A percentile compares a stretch with the other conserved stretches of the same genome.
phyloP scores from a whole-genome alignment of 345 rosid species.

The Linum usitatissimum region DNA sequence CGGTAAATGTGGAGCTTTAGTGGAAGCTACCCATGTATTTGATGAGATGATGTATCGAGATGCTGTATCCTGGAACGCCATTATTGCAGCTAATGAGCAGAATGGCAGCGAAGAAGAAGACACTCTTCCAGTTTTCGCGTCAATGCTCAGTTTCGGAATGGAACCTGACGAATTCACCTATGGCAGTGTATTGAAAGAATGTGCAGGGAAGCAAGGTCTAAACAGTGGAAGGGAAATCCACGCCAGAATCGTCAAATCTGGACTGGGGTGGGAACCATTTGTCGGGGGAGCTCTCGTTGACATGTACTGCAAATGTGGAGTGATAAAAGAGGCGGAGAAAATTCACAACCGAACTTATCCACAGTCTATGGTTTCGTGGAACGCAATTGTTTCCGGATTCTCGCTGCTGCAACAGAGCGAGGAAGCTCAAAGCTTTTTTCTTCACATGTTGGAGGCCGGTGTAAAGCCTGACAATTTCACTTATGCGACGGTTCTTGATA shows the following conservation, averaged over 20 bases:
- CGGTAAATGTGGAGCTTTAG: constrained; percentile 70
- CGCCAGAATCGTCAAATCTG: constrained; percentile 54
- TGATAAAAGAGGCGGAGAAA: constrained; percentile 56
- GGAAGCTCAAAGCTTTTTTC: constrained; percentile 60
- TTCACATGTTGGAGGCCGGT: constrained; percentile 54
- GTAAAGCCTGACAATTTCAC: constrained; percentile 71
- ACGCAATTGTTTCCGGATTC: constrained; percentile 76
- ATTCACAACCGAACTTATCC: constrained; percentile 48
- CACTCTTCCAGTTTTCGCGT: constrained; percentile 47
- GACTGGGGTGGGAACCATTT: constrained; percentile 49
- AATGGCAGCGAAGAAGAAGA: constrained; percentile 45
- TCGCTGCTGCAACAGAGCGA: constrained; percentile 58
- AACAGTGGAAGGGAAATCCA: constrained; percentile 66
- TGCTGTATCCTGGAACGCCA: constrained; percentile 86
- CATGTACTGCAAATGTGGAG: constrained; percentile 82
- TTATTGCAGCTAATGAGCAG: constrained; percentile 78
- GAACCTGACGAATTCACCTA: constrained; percentile 90
- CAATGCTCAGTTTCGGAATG: constrained; percentile 49
- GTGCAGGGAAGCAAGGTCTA: constrained; percentile 47
- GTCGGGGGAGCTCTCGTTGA: constrained; percentile 76
- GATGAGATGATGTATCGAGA: constrained; percentile 70
- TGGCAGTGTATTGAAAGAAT: constrained; percentile 85
- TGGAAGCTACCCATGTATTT: constrained; percentile 50
- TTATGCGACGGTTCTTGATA: constrained; percentile 72
- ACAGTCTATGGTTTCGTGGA: constrained; percentile 52